Evolutionary conservation across 192 early-diverging fungal genomes (phyloP), one percentile per base, ranked within the genome.

Genomic region (Powellomyces hirtus): DNA sequence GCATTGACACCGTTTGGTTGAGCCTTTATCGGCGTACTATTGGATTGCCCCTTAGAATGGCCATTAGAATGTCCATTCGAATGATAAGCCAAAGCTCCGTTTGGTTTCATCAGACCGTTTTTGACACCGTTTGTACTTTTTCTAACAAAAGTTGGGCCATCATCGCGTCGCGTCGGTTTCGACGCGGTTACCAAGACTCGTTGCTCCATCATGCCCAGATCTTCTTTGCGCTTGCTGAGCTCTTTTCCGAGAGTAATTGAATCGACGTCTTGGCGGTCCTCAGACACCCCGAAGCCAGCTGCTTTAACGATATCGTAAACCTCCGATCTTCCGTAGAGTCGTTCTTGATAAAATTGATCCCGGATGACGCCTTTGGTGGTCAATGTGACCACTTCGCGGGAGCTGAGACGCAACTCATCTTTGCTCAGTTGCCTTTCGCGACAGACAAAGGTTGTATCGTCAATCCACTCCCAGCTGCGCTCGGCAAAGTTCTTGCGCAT

Each of bases 181-280:
- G 59, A n/a, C 4, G 71, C 77, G 20, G 40, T 75, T 6, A 82
- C 37, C 63, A 83, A 31, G 38, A 81, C 62, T 26, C 81, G 75
- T 52, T 86, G 82, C 38, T 79, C 86, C 85, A 88, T 88, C 86
- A 89, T 89, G 1, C 87, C 87, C 53, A 86, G 64, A 71, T 89
- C 87, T 53, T 89, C 80, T 30, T 82, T 72, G 10, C 87, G 72
- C 67, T 89, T 80, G 65, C 79, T 81, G 60, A 88, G 70, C 11
- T 86, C 77, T 20, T 79, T 78, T 16, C 78, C 80, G 11, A 77
- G 38, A 7, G 70, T 81, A 38, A 80, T 60, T 8, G 52, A 22
- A 33, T 64, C 72, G 4, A 31, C 5, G 10, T 57, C 52, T 33
- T 38, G 14, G 57, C 20, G 18, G 46, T 60, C 68, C 24, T 24